Evolutionary conservation across 768 basidiomycete species (phyloP), one percentile per base, ranked within the genome.

Genomic region (Leucocoprinus sp.): DNA sequence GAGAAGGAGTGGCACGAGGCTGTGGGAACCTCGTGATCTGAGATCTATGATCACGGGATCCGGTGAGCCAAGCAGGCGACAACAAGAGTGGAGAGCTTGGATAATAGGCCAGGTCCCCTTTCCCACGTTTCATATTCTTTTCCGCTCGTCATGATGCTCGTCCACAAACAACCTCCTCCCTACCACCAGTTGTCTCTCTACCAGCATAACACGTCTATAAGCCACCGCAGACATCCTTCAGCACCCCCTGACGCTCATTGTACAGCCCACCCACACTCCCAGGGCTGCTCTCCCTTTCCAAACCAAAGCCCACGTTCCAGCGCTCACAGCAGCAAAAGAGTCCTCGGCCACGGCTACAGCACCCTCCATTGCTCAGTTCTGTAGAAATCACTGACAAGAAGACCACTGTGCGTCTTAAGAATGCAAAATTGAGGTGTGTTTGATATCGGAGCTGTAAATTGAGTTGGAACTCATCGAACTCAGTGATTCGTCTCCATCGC

Each of bases 181-280:
- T 47, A 57, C 34, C 60, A n/a, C n/a, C n/a, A n/a, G n/a, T n/a
- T n/a, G n/a, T n/a, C 67, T 26, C 37, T 53, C 47, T 43, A 55
- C 47, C 11, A 64, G 55, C 18, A 55, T 57, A 6, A 50, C 52
- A 31, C 55, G 53, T 21, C 59, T 67, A 17, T 31, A n/a, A 17
- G 14, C 2, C 84, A 84, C 60, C 69, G 76, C 50, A 70, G 85
- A 43, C 75, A 78, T 57, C 78, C 84, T 15, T 85, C 84, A 0
- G 84, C 84, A 0, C 80, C 81, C 6, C n/a, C 75, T 77, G 0
- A 71, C 77, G 27, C 75, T 82, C 55, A 70, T 80, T 50, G 77
- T 84, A 3, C 82, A 84, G 59, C 78, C 85, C 2, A 84, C 85
- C 9, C 72, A 73, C 44, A 84, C 77, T 0, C 85, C n/a, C 84